Conservation (phyloP, 108 stramenopile species). For the Skeletonema tropicum region DNA sequence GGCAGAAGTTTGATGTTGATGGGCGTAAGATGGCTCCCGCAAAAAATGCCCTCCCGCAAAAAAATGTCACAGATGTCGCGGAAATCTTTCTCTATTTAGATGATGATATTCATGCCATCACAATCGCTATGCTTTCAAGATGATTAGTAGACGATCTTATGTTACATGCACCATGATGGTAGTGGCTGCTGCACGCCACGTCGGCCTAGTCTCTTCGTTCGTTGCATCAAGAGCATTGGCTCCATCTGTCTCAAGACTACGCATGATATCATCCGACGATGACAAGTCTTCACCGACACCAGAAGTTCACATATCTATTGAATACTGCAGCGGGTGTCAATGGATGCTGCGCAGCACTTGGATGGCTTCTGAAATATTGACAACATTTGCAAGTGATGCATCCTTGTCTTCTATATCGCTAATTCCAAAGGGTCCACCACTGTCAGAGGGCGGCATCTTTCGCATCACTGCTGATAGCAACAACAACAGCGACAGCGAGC, state of each 20-base stretch:
- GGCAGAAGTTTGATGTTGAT: too few species aligned
- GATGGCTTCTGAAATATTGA: constrained; percentile 84
- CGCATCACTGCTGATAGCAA: constrained; percentile 13
- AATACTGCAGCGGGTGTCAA: constrained; percentile 84
- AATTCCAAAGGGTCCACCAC: constrained; percentile 46
- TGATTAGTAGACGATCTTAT: not conserved
- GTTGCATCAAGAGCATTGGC: not conserved
- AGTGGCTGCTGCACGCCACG: not conserved
- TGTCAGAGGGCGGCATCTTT: constrained; percentile 45
- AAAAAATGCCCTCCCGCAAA: too few species aligned
- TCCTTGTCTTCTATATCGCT: constrained; percentile 54
- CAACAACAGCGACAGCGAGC: constrained; percentile 2
- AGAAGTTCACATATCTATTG: constrained; percentile 55
- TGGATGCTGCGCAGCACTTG: constrained; percentile 83
- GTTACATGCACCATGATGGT: not conserved
- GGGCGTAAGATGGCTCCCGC: too few species aligned
- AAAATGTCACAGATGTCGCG: too few species aligned
- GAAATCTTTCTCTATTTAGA: too few species aligned
- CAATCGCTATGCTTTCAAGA: too few species aligned
- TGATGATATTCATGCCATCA: too few species aligned
- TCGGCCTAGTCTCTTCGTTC: not conserved
- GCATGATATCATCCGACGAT: not conserved
- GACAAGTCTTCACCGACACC: not conserved
- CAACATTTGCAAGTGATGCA: constrained; percentile 63
- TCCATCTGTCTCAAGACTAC: not conserved